Percentiles rank a stretch among this genome's conserved stretches.
Evolutionary conservation across 345 rosid species (phyloP).

Genomic region (Eucalyptus pauciflora): DNA sequence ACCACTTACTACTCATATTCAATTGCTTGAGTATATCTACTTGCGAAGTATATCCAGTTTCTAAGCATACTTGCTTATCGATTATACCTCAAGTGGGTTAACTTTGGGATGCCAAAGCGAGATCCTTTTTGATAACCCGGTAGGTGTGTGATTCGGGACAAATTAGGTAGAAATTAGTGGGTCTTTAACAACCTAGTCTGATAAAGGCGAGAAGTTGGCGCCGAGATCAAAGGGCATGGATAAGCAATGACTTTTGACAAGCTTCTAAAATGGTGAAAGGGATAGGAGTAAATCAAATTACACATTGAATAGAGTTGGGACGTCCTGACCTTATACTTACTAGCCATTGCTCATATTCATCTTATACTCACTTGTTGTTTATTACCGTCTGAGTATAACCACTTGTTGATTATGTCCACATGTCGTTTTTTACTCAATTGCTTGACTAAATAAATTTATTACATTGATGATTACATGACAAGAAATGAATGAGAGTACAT

Average conservation of each 20-base stretch:
- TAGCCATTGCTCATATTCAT: neutral
- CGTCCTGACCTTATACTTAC: neutral
- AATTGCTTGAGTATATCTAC: too few species aligned
- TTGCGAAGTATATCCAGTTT: too few species aligned
- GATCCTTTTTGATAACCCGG: rapidly evolving
- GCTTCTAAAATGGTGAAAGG: neutral
- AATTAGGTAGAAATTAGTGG: too few species aligned
- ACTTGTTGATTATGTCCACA: neutral
- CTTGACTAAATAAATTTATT: neutral
- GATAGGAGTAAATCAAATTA: too few species aligned
- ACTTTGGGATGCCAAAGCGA: too few species aligned
- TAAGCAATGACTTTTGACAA: too few species aligned
- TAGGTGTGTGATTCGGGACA: neutral
- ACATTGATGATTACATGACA: too few species aligned
- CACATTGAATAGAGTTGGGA: neutral
- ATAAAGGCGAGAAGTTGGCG: rapidly evolving
- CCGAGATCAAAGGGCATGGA: rapidly evolving
- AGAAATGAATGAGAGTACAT: too few species aligned
- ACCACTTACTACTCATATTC: neutral
- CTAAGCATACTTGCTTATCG: neutral
- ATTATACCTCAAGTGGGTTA: neutral
- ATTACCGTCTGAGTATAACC: too few species aligned
- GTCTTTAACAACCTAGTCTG: too few species aligned
- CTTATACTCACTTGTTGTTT: too few species aligned
- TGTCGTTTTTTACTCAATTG: neutral